Conservation (phyloP, 2,329 filamentous ascomycete species). For the Ophiostoma sp. region DNA sequence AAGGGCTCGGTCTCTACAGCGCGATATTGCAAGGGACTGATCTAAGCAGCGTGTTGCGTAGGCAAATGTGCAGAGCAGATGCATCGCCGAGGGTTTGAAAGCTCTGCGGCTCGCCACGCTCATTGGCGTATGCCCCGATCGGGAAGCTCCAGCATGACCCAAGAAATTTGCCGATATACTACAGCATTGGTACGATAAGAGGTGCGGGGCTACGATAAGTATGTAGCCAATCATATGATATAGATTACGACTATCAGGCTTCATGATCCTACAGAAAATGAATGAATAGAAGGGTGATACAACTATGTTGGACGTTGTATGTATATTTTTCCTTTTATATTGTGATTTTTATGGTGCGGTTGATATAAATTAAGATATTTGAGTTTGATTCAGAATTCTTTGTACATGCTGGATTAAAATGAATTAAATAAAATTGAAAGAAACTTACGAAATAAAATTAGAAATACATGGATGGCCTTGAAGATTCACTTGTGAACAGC, state of each 20-base stretch:
- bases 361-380: too few relatives aligned
- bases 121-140: not conserved
- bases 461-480: too few relatives aligned
- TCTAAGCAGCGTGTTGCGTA: not conserved
- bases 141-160: constrained; percentile 5
- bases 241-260: not conserved
- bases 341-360: too few relatives aligned
- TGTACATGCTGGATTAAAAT: too few relatives aligned
- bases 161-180: not conserved
- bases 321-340: too few relatives aligned
- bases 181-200: not conserved
- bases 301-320: too few relatives aligned
- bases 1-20: not conserved
- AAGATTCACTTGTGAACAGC: too few relatives aligned
- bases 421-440: too few relatives aligned
- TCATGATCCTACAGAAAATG: too few relatives aligned
- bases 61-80: not conserved
- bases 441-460: too few relatives aligned
- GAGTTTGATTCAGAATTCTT: too few relatives aligned
- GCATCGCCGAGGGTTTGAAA: not conserved
- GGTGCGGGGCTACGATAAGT: not conserved
- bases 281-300: too few relatives aligned
- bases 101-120: not conserved
- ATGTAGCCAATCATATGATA: not conserved
- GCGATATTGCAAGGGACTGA: not conserved